phyloP scores from a whole-genome alignment of 768 basidiomycete species.

The Tylopilus rubrobrunneus region DNA sequence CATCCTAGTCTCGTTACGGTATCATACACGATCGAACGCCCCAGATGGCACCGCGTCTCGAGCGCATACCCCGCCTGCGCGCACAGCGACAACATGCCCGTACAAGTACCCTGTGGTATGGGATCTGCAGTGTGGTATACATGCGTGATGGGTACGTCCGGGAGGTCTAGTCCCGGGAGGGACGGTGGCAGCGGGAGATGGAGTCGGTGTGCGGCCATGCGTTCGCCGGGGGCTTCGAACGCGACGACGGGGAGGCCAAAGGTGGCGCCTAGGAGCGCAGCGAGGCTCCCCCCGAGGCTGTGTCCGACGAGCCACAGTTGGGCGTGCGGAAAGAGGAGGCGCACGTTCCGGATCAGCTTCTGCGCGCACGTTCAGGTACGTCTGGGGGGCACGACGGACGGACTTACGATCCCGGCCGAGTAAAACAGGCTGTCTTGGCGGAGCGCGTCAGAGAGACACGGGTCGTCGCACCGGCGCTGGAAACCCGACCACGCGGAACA shows the following conservation, averaged over 20 bases:
- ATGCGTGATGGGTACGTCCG: conserved; percentile 36
- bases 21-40: conserved; percentile 62
- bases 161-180: conserved; percentile 2
- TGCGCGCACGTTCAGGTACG: conserved; percentile 12
- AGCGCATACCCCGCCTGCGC: conserved; percentile 64
- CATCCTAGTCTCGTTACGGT: too few species aligned
- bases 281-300: conserved; percentile 62
- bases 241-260: conserved; percentile 64
- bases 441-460: conserved; percentile 80
- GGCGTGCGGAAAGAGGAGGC: conserved; percentile 51
- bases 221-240: conserved; percentile 64
- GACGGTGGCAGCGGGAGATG: conserved; percentile 55
- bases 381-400: background rate
- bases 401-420: conserved; percentile 74
- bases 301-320: conserved; percentile 62
- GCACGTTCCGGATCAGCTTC: conserved; percentile 58
- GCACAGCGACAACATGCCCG: conserved; percentile 48
- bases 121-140: conserved; percentile 73
- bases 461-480: conserved; percentile 69
- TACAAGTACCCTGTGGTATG: conserved; percentile 58
- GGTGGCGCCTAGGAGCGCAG: conserved; percentile 58
- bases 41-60: conserved; percentile 60
- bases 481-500: conserved; percentile 58
- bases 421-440: conserved; percentile 92
- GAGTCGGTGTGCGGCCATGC: conserved; percentile 55